These are phyloP conservation scores for Rosa multiflora DNA, from an alignment of 306 rosid genomes.

Conservation along the genomic window DNA sequence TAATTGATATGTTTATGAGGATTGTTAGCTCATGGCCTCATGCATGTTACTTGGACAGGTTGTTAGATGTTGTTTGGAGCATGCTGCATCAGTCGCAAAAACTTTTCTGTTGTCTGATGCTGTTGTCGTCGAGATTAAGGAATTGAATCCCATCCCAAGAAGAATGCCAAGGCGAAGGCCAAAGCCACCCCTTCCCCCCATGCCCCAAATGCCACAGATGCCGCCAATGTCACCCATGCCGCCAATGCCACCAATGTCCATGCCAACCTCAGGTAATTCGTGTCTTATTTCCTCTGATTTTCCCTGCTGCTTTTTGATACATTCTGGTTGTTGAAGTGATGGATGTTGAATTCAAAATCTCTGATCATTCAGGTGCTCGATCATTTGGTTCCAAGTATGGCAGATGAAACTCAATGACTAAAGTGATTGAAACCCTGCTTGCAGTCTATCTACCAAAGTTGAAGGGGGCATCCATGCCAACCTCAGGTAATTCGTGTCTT, in stretches of 20 bases:
- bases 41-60: conserved; percentile 47
- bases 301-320: not conserved
- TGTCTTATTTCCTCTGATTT: not conserved
- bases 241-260: conserved; percentile 29
- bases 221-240: not conserved
- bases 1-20: not conserved
- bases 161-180: conserved; percentile 33
- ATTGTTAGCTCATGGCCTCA: not conserved
- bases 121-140: conserved; percentile 66
- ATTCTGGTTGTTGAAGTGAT: conserved; percentile 12
- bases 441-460: not conserved
- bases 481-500: conserved; percentile 35
- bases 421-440: conserved; percentile 6
- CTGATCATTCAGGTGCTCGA: conserved; percentile 45
- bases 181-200: conserved; percentile 17
- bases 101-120: conserved; percentile 76
- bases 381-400: conserved; percentile 41
- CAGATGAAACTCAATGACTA: conserved; percentile 4
- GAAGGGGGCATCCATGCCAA: conserved; percentile 25
- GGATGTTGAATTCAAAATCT: not conserved
- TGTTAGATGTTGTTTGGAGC: conserved; percentile 88
- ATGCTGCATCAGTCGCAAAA: conserved; percentile 90
- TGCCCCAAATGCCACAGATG: not conserved
- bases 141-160: conserved; percentile 34
- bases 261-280: conserved; percentile 44